Evolutionary conservation across 345 rosid genomes (phyloP), one percentile per base, ranked within the genome.

Genomic region (Euphorbia lathyris): DNA sequence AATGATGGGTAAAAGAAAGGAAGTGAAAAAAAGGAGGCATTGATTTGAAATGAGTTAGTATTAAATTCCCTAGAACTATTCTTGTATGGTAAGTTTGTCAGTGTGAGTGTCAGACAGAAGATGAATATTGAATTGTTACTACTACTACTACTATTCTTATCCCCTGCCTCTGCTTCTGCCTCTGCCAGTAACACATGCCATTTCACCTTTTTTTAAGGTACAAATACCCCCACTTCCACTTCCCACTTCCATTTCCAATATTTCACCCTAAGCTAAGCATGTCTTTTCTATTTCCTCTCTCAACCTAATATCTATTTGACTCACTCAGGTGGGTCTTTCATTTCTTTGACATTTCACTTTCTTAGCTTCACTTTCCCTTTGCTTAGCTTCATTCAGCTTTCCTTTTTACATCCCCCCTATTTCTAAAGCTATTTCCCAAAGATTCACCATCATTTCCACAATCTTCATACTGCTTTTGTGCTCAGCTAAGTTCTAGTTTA

Each of bases 111-210:
- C 4, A 2, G 69, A 9, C 80, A 81, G 78, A 69, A 51, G 65
- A 56, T 43, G 74, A 72, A 60, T 83, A 77, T 56, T 59, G 50
- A 65, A 71, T 66, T 66, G 75, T 34, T 72, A 56, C 66, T 29
- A 25, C 68, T 58, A 71, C 60, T 78, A 72, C 69, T 67, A 66
- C 36, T 48, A 77, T 51, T 47, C 74, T 70, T 57, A 67, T 68
- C 78, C 36, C 75, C 69, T 74, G 79, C 7, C 38, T n/a, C n/a
- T n/a, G n/a, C 36, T 32, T 32, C 43, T 40, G 11, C 38, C 81
- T 77, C 72, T 67, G 75, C 13, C 38, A 34, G 38, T 34, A 72
- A 85, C 86, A 79, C 81, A 79, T 77, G 78, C 84, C 63, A 76
- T 40, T 66, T n/a, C 66, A 64, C 79, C 29, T 43, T 76, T 79